Evolutionary conservation across 176 grass and related monocot species (phyloP), one percentile per base, ranked within the genome.

Genomic region (Eragrostis curvula): DNA sequence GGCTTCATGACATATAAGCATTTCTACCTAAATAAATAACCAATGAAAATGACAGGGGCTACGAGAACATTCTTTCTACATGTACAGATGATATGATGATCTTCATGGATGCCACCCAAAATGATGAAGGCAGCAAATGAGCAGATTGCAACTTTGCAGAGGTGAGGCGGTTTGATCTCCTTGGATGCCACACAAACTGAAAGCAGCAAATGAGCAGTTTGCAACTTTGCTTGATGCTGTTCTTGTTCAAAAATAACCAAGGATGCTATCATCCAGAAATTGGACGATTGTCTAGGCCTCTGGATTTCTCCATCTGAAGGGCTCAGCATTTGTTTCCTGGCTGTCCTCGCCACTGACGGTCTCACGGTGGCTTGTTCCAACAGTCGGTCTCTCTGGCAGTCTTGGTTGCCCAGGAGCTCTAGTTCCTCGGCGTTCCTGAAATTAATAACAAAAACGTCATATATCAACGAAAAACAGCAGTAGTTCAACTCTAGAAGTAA

Each of bases 281-380:
- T 23, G 8, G 5, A 75, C 7, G 8, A 66, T 66, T 61, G 62
- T 46, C 53, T 94, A 83, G 12, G 76, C 71, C 28, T 73, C 17
- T 74, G 59, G 81, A 56, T 74, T 95, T 78, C 75, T 95, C 93
- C 93, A 95, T 82, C 85, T 90, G 49, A 88, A 87, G 41, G 85
- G 81, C 72, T 79, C 68, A 12, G 52, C 72, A 69, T 76, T 29
- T 64, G 71, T 79, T 20, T 50, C 47, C 9, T 29, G 32, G 32
- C 32, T 73, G 6, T 78, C 86, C 12, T 71, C 79, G 25, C 71
- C 88, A n/a, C 10, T 88, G 67, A 74, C 75, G 8, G 45, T 69
- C 9, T 79, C 49, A 1, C 39, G 80, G 45, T 90, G 47, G 1
- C 47, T 83, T 73, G 70, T 30, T 80, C 76, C 72, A 24, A 29